Conservation (phyloP, 805 yeast genomes). For the Peterozyma toletana region DNA sequence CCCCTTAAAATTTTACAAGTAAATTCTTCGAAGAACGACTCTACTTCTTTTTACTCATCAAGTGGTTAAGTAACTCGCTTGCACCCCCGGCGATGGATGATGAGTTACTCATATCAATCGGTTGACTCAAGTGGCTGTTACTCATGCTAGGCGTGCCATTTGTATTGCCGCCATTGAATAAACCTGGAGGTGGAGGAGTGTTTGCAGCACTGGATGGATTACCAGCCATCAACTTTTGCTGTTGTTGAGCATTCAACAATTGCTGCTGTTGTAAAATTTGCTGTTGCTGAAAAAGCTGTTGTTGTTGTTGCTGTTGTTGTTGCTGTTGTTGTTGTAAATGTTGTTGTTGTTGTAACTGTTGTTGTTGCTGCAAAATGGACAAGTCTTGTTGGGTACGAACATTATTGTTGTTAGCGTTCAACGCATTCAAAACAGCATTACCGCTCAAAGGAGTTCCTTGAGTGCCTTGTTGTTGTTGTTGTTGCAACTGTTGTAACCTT, state of each 20-base stretch:
- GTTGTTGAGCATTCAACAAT: constrained; percentile 10
- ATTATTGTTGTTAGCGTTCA: neutral
- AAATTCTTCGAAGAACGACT: too few species aligned
- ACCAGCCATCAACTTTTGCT: constrained; percentile 5
- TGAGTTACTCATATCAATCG: too few species aligned
- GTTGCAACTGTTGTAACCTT: constrained; percentile 8
- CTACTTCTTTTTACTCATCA: constrained; percentile 68
- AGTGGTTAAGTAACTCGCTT: constrained; percentile 74
- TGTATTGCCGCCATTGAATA: constrained; percentile 24
- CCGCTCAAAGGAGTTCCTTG: constrained; percentile 7
- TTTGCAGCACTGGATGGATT: constrained; percentile 25
- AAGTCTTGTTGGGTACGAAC: constrained; percentile 13
- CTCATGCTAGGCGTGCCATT: constrained; percentile 10
- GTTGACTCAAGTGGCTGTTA: constrained; percentile 5
- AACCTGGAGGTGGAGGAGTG: constrained; percentile 74
- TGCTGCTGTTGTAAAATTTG: constrained; percentile 24
- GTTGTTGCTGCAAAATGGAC: constrained; percentile 26
- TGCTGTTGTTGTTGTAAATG: constrained; percentile 5
- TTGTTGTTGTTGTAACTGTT: constrained; percentile 25
- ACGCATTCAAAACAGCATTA: constrained; percentile 7
- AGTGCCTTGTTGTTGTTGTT: constrained; percentile 8
- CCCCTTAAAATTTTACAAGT: too few species aligned
- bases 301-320: constrained; percentile 20
- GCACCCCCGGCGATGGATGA: constrained; percentile 13
- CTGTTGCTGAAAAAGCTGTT: constrained; percentile 22